Evolutionary conservation across 2,329 filamentous ascomycete genomes (phyloP).

Genomic region (Aspergillus luchuensis): DNA sequence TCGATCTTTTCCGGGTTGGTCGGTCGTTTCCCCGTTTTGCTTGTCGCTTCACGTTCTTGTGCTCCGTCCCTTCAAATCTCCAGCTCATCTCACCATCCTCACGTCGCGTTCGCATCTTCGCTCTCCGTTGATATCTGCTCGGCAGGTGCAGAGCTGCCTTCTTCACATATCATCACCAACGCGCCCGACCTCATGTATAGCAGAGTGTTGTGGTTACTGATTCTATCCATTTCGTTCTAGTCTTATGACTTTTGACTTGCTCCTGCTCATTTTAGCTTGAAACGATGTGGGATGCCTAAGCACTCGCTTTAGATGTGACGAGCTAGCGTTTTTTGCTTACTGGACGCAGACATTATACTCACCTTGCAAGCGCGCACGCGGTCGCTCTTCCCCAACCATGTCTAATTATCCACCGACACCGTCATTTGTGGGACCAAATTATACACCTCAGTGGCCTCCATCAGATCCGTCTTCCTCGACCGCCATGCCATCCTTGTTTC

Average conservation of each 20-base stretch:
- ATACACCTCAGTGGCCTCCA: constrained; percentile 43
- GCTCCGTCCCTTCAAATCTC: neutral
- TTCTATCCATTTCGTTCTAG: neutral
- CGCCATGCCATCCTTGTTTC: constrained; percentile 27
- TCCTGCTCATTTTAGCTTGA: constrained; percentile 11
- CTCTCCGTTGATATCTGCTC: neutral
- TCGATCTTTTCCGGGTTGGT: constrained; percentile 22
- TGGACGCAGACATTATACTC: neutral
- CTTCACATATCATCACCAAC: no score
- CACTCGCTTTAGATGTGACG: constrained; percentile 8
- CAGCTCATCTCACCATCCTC: neutral
- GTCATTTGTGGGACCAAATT: constrained; percentile 43
- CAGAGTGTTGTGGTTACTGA: neutral
- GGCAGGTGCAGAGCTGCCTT: neutral
- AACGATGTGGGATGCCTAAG: constrained; percentile 26
- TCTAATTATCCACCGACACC: constrained; percentile 51
- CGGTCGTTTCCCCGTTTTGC: neutral
- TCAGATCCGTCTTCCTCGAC: constrained; percentile 27
- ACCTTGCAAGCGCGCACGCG: neutral
- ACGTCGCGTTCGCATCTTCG: neutral
- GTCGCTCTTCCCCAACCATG: constrained; percentile 36
- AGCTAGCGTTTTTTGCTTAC: constrained; percentile 12
- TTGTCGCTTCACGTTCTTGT: neutral
- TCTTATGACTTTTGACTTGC: constrained; percentile 2
- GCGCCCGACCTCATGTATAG: constrained; percentile 2